Evolutionary conservation across 345 rosid species (phyloP), one percentile per base, ranked within the genome.

Genomic region (Gossypium mustelinum): DNA sequence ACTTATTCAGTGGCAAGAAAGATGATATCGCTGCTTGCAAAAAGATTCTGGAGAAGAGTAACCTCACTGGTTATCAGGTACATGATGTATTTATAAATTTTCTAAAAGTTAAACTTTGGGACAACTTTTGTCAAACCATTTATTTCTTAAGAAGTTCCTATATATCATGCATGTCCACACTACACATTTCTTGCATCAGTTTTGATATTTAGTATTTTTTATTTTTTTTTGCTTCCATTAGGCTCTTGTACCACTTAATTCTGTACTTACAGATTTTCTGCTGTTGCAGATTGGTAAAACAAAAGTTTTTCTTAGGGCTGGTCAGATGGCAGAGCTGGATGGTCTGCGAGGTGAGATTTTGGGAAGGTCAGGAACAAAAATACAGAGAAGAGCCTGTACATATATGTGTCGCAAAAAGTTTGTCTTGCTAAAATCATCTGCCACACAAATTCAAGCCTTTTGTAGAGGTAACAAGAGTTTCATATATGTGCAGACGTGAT

Each of bases 261-360:
- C 43, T 72, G 39, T 74, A 34, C 34, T 75, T 72, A 71, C 25
- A 60, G 73, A 73, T 76, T 73, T 74, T 65, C 47, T 79, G 56
- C 54, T 75, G 16, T 83, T 67, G 78, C 81, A 95, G 99, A 81
- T 93, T 68, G 99, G 99, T 75, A 91, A 91, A 80, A 93, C 98
- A 67, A 93, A 95, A 82, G 88, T 95, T 66, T 93, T 95, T 80
- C 96, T 93, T 69, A 82, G 99, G 82, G 98, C 99, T 55, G 99
- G 98, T 75, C 98, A 95, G 80, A 95, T 95, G 99, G 99, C 99
- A 77, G 99, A 95, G 80, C 75, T 93, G 69, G 99, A 93, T 85
- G 82, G 84, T 75, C 87, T 82, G 61, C 86, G 98, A 76, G 86
- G 70, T 70, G 92, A 91, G 80, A 93, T 89, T 44, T 84, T 95